Evolutionary conservation across 176 grass and related monocot species (phyloP).

Genomic region (Coix lacrymajobi): DNA sequence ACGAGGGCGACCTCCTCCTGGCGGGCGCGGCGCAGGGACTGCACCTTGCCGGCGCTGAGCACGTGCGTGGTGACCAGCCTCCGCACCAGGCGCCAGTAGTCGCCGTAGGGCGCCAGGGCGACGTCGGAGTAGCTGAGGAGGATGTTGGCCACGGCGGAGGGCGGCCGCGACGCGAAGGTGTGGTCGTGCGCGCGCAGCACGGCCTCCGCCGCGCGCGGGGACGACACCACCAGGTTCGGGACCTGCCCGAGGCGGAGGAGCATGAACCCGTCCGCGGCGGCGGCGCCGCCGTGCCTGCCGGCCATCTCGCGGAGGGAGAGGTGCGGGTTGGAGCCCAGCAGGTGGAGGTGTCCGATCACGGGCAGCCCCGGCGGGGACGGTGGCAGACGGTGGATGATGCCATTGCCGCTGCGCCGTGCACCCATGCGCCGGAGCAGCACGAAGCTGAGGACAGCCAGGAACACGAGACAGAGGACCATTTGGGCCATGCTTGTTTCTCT

Average conservation of each 20-base stretch:
- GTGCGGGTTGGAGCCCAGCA: not conserved
- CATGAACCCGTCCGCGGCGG: not conserved
- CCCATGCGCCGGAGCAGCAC: not conserved
- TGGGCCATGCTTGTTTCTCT: not conserved
- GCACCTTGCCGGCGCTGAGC: not conserved
- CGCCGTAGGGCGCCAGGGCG: not conserved
- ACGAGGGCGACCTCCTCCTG: not conserved
- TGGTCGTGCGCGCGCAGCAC: not conserved
- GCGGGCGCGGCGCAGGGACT: not conserved
- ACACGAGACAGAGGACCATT: not conserved
- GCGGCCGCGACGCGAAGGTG: not conserved
- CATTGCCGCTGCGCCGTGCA: not conserved
- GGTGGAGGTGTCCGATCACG: not conserved
- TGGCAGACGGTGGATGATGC: not conserved
- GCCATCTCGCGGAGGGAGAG: not conserved
- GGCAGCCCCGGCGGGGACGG: not conserved
- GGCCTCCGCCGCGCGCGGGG: not conserved
- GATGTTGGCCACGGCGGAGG: not conserved
- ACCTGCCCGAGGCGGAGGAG: not conserved
- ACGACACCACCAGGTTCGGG: not conserved
- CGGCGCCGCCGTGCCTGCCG: not conserved
- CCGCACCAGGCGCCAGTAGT: not conserved
- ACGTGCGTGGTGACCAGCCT: not conserved
- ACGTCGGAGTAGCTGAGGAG: not conserved
- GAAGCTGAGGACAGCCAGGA: not conserved